Base-by-base conservation (phyloP, 2,329 filamentous ascomycete species). In the Colletotrichum chrysophilum region DNA sequence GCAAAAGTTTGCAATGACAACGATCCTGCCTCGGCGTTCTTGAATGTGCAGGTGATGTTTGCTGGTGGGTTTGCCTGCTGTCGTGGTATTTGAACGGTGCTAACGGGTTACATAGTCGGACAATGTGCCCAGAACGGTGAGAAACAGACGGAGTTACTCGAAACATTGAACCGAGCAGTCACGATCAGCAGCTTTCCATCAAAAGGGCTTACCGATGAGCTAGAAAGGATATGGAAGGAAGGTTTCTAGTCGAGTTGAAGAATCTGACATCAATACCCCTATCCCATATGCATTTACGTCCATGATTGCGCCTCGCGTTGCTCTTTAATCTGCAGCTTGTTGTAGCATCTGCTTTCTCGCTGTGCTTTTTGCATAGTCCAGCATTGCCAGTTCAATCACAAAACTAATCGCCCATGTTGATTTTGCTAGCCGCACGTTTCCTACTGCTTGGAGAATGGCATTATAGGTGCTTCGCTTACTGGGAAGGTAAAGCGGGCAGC, bases 31-130 rank as follows among this genome's bases (percentile, higher is more conserved):
- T 43, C 71, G 28, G 66, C 66, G 1, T 74, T 74, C 12, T 55
- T 74, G 60, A 74, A 74, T 32, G 66, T 74, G 48, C 71, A 74
- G 36, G 71, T 62, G 3, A 66, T 74, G 8, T 74, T 70, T 38
- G 66, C 71, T 5, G 68, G 71, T 74, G 12, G 55, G 71, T 71
- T 58, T 34, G 13, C 28, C 12, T 7, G 12, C 5, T 24, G 32
- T 7, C 0, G 2, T 28, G 13, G 24, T n/a, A 13, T 4, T 9
- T 28, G 21, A 30, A 21, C 16, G 16, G 16, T 26, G n/a, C 58
- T 74, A 18, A 74, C 18, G 30, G 3, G 14, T 6, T 4, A n/a
- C 8, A 4, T n/a, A 74, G 71, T 74, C 14, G 71, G 71, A 4
- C 71, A 74, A 60, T 74, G 71, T 66, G 71, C 62, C 8, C 71